phyloP scores from a whole-genome alignment of 2,329 filamentous ascomycete genomes.

The Lasiodiplodia gonubiensis region DNA sequence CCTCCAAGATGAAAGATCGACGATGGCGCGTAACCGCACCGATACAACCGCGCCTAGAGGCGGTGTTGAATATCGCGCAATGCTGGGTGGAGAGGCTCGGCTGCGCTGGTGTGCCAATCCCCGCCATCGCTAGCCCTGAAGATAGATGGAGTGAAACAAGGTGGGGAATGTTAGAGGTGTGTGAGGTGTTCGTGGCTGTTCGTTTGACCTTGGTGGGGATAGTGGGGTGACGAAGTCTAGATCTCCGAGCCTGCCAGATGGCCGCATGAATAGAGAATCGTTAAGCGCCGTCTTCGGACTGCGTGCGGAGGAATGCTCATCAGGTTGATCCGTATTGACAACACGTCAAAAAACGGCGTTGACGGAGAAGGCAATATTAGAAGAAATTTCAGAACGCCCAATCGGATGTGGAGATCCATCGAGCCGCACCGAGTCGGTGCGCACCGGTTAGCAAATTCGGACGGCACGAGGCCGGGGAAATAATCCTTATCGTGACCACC shows the following conservation, averaged over 20 bases:
- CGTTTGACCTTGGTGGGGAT: constrained; percentile 22
- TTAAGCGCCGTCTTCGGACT: constrained; percentile 18
- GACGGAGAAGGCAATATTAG: constrained; percentile 15
- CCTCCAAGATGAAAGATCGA: constrained; percentile 18
- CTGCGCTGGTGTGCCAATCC: constrained; percentile 15
- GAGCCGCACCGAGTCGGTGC: constrained; percentile 17
- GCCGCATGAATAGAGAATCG: constrained; percentile 8
- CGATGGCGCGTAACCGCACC: constrained; percentile 1
- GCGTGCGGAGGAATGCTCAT: not conserved
- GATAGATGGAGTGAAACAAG: constrained; percentile 14
- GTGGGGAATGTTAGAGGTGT: constrained; percentile 21
- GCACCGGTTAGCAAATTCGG: constrained; percentile 9
- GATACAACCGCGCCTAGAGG: not conserved
- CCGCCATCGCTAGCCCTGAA: not conserved
- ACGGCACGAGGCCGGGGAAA: not conserved
- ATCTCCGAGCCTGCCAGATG: constrained; percentile 24
- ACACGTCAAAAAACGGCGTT: constrained; percentile 12
- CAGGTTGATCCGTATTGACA: constrained; percentile 18
- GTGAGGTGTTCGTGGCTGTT: constrained; percentile 21
- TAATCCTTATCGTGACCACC: constrained; percentile 9
- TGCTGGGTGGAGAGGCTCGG: constrained; percentile 14
- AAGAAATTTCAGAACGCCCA: constrained; percentile 6
- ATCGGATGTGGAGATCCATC: not conserved
- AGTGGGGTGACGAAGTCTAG: constrained; percentile 23
- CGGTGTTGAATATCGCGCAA: constrained; percentile 26